A percentile compares a stretch with the other conserved stretches of the same genome.
Conservation (phyloP, 768 basidiomycete species). For the Tricholoma sp. region DNA sequence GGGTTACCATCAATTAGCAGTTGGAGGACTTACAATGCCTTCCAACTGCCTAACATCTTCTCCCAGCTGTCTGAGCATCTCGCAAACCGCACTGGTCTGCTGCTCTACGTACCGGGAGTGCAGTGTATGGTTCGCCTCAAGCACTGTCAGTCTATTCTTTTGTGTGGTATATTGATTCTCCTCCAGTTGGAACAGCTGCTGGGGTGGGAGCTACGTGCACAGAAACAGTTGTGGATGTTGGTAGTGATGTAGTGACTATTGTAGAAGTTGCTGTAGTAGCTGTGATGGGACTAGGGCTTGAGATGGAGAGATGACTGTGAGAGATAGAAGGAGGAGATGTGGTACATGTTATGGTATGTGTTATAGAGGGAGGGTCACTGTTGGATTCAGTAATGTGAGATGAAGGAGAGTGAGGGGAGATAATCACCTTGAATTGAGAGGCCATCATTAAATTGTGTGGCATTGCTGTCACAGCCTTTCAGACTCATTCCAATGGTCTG, state of each 20-base stretch:
- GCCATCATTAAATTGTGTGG: too few relatives aligned
- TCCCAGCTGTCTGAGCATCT: slow-evolving; percentile 66
- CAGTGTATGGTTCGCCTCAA: slow-evolving; percentile 86
- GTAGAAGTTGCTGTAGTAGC: neutral
- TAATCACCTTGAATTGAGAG: too few relatives aligned
- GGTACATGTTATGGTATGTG: too few relatives aligned
- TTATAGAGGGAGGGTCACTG: neutral
- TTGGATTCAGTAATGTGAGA: neutral
- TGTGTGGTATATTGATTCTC: slow-evolving; percentile 92
- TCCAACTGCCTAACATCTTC: slow-evolving; percentile 78
- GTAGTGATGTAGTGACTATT: neutral
- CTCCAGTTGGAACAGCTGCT: slow-evolving; percentile 32
- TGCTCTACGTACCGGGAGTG: slow-evolving; percentile 86
- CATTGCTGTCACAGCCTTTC: too few relatives aligned
- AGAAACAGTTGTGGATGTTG: slow-evolving; percentile 6
- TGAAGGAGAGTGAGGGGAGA: too few relatives aligned
- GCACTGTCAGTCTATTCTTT: slow-evolving; percentile 87
- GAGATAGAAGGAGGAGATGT: neutral
- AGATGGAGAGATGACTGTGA: neutral
- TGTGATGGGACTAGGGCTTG: neutral
- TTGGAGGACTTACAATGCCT: slow-evolving; percentile 51
- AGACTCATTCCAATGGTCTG: too few relatives aligned
- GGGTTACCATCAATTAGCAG: neutral
- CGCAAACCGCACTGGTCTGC: slow-evolving; percentile 72
- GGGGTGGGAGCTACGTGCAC: slow-evolving; percentile 11